Percentiles rank a stretch among this genome's conserved stretches.
Evolutionary conservation across 73 alveolate species (phyloP).

Genomic region (Symbiodinium pilosum): DNA sequence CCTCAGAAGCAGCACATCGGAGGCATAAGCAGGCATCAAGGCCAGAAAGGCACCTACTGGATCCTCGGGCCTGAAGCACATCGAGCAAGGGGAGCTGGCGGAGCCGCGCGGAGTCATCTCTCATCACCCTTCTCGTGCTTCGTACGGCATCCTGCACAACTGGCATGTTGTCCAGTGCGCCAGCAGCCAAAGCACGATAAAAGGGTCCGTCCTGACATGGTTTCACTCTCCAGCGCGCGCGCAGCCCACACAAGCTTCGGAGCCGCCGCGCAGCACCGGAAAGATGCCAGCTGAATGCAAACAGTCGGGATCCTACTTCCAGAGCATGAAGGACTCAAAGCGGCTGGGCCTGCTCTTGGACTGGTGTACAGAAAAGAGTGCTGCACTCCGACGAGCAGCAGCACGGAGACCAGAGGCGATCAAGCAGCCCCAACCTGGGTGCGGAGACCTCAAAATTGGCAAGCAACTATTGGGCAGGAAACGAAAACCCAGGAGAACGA

Average conservation of each 20-base stretch:
- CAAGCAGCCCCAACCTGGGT: neutral
- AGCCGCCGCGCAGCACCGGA: neutral
- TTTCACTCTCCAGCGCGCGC: neutral
- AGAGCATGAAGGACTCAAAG: neutral
- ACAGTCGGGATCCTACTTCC: neutral
- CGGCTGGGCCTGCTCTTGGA: no score
- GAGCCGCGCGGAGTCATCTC: neutral
- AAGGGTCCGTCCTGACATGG: neutral
- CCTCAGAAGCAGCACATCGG: neutral
- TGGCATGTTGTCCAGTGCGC: neutral
- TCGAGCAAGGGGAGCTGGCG: neutral
- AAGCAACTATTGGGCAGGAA: neutral
- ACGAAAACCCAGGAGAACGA: neutral
- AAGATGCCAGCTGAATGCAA: neutral
- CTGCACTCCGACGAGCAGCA: slow-evolving; percentile 12
- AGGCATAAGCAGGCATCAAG: neutral
- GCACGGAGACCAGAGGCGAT: neutral
- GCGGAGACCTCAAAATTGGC: neutral
- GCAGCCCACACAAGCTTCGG: neutral
- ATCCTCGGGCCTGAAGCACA: neutral
- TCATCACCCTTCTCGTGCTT: neutral
- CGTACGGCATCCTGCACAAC: neutral
- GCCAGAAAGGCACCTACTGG: no score
- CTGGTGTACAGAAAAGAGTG: no score
- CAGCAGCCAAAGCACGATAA: neutral